These are phyloP conservation scores for Rhizopogon salebrosus DNA, from an alignment of 768 basidiomycete species.

Conservation along the genomic window DNA sequence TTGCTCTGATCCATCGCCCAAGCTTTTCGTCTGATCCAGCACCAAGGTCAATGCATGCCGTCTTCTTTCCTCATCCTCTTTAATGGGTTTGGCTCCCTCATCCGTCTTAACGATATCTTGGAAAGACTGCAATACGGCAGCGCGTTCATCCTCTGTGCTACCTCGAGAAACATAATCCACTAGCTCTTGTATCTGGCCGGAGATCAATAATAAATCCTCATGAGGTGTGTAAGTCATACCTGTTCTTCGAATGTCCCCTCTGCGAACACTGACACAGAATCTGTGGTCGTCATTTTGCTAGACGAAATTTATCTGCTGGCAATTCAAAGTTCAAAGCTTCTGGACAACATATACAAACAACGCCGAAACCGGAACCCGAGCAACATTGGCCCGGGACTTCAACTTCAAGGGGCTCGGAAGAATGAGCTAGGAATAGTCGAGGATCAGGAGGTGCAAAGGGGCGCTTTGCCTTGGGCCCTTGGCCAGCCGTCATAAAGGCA, in stretches of 20 bases:
- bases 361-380: not conserved
- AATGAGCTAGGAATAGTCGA: too few species aligned
- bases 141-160: conserved; percentile 64
- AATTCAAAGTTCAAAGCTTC: conserved; percentile 6
- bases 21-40: conserved; percentile 53
- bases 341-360: conserved; percentile 18
- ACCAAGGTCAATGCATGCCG: conserved; percentile 56
- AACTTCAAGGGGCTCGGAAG: too few species aligned
- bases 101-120: conserved; percentile 49
- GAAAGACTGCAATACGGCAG: conserved; percentile 59
- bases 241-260: conserved; percentile 90
- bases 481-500: too few species aligned
- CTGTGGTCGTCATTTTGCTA: conserved; percentile 54
- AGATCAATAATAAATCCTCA: not conserved
- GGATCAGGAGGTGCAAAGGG: too few species aligned
- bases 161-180: conserved; percentile 68
- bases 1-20: conserved; percentile 76
- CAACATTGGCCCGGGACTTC: too few species aligned
- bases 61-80: conserved; percentile 48
- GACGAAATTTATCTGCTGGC: conserved; percentile 8
- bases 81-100: conserved; percentile 47
- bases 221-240: conserved; percentile 34
- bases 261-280: conserved; percentile 79
- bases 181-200: conserved; percentile 64
- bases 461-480: too few species aligned